These are phyloP conservation scores for Sphagnum fallax DNA, from an alignment of 228 moss, liverwort and hornwort species.

Conservation along the genomic window DNA sequence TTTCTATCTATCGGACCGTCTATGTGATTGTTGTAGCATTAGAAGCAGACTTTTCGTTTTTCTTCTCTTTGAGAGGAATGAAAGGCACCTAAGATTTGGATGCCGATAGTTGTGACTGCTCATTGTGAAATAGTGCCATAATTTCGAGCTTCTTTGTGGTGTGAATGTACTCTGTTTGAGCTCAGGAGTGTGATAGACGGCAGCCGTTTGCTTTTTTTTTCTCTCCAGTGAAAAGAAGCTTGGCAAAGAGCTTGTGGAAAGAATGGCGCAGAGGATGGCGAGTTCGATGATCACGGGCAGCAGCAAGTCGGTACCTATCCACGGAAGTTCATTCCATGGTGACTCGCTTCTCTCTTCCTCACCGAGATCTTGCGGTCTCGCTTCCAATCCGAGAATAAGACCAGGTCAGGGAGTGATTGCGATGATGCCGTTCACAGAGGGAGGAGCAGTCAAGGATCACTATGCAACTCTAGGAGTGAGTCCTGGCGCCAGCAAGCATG, in stretches of 20 bases:
- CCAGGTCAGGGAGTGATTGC: constrained; percentile 16
- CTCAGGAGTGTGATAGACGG: too few relatives aligned
- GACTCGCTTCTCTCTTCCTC: constrained; percentile 13
- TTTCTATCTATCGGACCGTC: too few relatives aligned
- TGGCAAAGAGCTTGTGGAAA: not conserved
- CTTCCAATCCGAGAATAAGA: constrained; percentile 21
- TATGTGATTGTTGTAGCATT: too few relatives aligned
- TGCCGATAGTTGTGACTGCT: too few relatives aligned
- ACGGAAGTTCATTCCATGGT: constrained; percentile 20
- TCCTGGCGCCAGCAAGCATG: constrained; percentile 38
- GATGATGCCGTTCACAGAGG: constrained; percentile 13
- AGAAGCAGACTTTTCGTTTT: too few relatives aligned
- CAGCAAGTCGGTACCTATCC: constrained; percentile 14
- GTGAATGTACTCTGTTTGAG: too few relatives aligned
- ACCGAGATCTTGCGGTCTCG: not conserved
- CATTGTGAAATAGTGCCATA: too few relatives aligned
- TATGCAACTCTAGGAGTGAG: constrained; percentile 34
- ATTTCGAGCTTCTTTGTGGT: too few relatives aligned
- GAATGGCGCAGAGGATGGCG: not conserved
- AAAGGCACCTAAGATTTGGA: too few relatives aligned
- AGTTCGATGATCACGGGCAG: constrained; percentile 9
- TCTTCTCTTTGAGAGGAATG: too few relatives aligned
- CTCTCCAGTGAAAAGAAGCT: too few relatives aligned
- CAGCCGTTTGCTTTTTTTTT: too few relatives aligned
- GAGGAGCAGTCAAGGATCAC: constrained; percentile 21